These are phyloP conservation scores for Crithidia acanthocephali DNA, from an alignment of 208 protist species.

Conservation along the genomic window DNA sequence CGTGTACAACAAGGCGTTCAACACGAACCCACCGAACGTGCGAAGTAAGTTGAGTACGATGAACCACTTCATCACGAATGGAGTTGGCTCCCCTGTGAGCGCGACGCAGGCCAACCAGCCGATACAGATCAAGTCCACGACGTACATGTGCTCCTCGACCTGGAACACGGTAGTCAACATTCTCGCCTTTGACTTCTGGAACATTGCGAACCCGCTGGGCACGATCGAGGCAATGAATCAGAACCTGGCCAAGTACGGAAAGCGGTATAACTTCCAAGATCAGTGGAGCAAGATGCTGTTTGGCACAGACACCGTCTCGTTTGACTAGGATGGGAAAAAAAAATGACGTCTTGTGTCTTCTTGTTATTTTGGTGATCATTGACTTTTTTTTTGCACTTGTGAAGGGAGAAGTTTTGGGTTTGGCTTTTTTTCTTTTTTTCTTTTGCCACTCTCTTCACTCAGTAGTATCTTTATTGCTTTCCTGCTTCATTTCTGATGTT, in stretches of 20 bases:
- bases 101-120: slow-evolving; percentile 30
- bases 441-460: not conserved
- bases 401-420: not conserved
- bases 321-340: not conserved
- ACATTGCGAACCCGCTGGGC: slow-evolving; percentile 38
- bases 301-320: slow-evolving; percentile 13
- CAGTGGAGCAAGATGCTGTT: slow-evolving; percentile 35
- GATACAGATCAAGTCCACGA: slow-evolving; percentile 22
- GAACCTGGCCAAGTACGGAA: slow-evolving; percentile 38
- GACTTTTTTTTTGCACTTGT: slow-evolving; percentile 3
- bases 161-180: slow-evolving; percentile 47
- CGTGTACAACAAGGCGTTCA: slow-evolving; percentile 27
- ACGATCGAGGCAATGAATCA: slow-evolving; percentile 42
- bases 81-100: slow-evolving; percentile 28
- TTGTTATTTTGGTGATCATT: not conserved
- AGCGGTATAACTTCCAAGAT: slow-evolving; percentile 24
- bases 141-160: slow-evolving; percentile 27
- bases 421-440: slow-evolving; percentile 3
- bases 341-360: not conserved
- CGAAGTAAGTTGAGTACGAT: slow-evolving; percentile 42
- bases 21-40: slow-evolving; percentile 33
- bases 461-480: not conserved
- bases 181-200: slow-evolving; percentile 46
- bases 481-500: not conserved
- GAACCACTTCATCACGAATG: slow-evolving; percentile 46